phyloP scores from a whole-genome alignment of 306 rosid genomes.

The Prunus salicina region DNA sequence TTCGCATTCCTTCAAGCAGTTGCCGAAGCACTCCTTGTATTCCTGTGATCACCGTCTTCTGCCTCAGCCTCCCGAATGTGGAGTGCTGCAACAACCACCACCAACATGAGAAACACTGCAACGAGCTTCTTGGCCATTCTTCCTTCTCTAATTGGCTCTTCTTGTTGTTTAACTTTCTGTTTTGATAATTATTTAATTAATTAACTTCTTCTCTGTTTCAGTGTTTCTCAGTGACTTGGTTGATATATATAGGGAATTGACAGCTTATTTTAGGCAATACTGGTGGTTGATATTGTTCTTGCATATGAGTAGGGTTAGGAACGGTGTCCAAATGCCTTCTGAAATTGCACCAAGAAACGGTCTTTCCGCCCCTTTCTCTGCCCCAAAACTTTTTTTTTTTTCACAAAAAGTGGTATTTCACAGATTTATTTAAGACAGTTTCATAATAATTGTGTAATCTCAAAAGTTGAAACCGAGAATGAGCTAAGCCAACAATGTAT shows the following conservation, averaged over 20 bases:
- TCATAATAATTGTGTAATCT: too few relatives aligned
- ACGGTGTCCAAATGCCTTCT: background rate
- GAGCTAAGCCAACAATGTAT: background rate
- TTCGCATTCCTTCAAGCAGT: background rate
- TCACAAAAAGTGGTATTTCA: too few relatives aligned
- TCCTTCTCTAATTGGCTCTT: background rate
- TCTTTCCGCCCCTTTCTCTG: background rate
- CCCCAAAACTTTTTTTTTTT: background rate
- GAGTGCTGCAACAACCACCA: constrained; percentile 15
- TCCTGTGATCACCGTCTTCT: background rate
- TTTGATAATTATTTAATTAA: background rate
- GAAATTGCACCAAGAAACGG: constrained; percentile 4
- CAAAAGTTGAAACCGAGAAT: background rate
- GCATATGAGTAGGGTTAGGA: background rate
- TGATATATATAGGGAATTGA: background rate
- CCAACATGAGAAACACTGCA: background rate
- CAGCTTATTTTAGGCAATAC: background rate
- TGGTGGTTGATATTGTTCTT: background rate
- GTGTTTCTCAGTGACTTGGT: background rate
- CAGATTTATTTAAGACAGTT: too few relatives aligned
- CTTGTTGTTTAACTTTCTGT: background rate
- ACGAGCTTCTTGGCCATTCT: constrained; percentile 20
- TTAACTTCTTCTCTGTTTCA: background rate
- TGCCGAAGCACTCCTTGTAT: background rate
- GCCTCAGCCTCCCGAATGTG: background rate